Conservation (phyloP, 1,284 basidiomycete genomes). For the Puccinia novopanici region DNA sequence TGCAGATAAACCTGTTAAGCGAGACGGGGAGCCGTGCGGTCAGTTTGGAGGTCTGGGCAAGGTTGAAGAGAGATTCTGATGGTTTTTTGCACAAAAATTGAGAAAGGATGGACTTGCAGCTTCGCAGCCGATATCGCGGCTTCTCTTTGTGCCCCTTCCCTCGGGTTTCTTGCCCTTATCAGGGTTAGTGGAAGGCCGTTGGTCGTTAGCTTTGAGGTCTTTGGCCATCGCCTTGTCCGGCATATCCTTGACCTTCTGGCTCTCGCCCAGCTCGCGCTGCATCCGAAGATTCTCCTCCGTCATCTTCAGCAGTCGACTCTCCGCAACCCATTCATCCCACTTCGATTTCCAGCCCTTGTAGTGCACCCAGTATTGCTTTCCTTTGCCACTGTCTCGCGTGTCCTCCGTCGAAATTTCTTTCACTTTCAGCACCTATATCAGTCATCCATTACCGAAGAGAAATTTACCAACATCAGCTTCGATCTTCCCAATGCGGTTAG, state of each 20-base stretch:
- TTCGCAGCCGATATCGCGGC: constrained; percentile 60
- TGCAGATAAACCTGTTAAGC: constrained; percentile 51
- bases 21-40: background rate
- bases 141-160: constrained; percentile 57
- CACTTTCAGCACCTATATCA: constrained; percentile 70
- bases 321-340: constrained; percentile 99
- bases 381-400: constrained; percentile 66
- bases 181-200: constrained; percentile 57
- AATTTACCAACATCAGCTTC: background rate
- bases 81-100: constrained; percentile 41
- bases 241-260: constrained; percentile 65
- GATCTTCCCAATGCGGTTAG: background rate
- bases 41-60: background rate
- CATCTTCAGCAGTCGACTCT: constrained; percentile 77
- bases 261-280: constrained; percentile 65
- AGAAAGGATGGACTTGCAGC: constrained; percentile 59
- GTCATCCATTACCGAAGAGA: background rate
- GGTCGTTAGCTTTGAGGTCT: constrained; percentile 53
- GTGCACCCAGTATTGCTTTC: constrained; percentile 90
- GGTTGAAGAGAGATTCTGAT: background rate
- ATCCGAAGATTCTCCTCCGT: constrained; percentile 81
- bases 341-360: constrained; percentile 99
- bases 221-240: constrained; percentile 59
- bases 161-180: constrained; percentile 60
- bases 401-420: constrained; percentile 74